phyloP scores from a whole-genome alignment of 2,329 filamentous ascomycete genomes.

The Hypomyces perniciosus region DNA sequence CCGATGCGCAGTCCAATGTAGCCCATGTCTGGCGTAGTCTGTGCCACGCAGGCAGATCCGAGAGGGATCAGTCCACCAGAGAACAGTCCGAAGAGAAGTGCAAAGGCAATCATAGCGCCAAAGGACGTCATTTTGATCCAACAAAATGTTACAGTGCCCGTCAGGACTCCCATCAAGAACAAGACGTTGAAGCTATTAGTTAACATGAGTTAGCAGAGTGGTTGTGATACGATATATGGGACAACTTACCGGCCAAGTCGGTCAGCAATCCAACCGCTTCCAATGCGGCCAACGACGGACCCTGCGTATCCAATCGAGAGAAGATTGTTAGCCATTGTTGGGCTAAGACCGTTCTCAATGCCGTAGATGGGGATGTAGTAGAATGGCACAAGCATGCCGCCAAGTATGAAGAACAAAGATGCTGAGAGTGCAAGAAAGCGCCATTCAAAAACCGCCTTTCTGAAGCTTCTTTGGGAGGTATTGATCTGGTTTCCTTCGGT shows the following conservation, averaged over 20 bases:
- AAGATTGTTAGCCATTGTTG: conserved; percentile 52
- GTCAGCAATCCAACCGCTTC: conserved; percentile 47
- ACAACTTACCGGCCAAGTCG: conserved; percentile 34
- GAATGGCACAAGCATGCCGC: conserved; percentile 26
- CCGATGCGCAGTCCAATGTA: conserved; percentile 26
- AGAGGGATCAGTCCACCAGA: conserved; percentile 31
- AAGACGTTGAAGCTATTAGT: conserved; percentile 36
- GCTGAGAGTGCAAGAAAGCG: conserved; percentile 19
- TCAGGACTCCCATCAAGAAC: conserved; percentile 16
- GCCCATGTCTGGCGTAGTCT: conserved; percentile 24
- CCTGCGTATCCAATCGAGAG: conserved; percentile 57
- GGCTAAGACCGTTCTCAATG: conserved; percentile 38
- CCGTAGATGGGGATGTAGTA: conserved; percentile 44
- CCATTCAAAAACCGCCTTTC: conserved; percentile 24
- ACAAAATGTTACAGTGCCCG: conserved; percentile 23
- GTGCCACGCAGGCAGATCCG: conserved; percentile 25
- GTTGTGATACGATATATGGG: not conserved
- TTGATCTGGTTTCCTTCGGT: conserved; percentile 10
- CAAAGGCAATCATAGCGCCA: conserved; percentile 17
- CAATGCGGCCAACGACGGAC: conserved; percentile 46
- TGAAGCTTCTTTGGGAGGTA: conserved; percentile 9
- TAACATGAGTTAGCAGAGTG: not conserved
- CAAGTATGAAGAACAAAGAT: conserved; percentile 22
- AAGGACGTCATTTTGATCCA: conserved; percentile 24
- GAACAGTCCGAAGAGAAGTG: conserved; percentile 24